phyloP scores from a whole-genome alignment of 1,284 basidiomycete species.

The Waitea zeae region DNA sequence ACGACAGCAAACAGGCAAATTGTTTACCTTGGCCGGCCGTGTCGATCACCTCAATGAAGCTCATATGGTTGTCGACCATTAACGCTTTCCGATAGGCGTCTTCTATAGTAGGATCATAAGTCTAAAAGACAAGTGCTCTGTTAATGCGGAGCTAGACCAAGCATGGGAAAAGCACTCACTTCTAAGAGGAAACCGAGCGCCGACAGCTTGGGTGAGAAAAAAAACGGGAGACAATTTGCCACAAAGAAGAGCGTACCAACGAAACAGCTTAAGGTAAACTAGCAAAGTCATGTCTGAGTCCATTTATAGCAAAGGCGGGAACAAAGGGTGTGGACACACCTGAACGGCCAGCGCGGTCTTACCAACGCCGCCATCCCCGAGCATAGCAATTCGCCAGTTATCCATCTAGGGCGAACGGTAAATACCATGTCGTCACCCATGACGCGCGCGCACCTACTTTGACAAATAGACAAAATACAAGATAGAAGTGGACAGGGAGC shows the following conservation, averaged over 20 bases:
- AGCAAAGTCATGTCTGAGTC: conserved; percentile 6
- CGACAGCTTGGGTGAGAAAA: conserved; percentile 6
- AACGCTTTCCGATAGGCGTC: conserved; percentile 89
- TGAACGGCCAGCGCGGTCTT: conserved; percentile 95
- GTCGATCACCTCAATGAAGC: conserved; percentile 86
- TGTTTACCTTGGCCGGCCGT: conserved; percentile 82
- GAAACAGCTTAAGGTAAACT: conserved; percentile 90
- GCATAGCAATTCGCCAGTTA: conserved; percentile 84
- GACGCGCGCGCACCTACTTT: too few species aligned
- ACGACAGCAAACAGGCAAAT: background rate
- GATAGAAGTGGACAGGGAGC: conserved; percentile 5
- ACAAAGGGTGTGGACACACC: conserved; percentile 31
- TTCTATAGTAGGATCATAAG: conserved; percentile 88
- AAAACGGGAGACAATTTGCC: conserved; percentile 6
- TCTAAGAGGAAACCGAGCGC: too few species aligned
- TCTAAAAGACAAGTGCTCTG: conserved; percentile 21
- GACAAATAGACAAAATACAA: conserved; percentile 7
- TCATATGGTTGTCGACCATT: conserved; percentile 83
- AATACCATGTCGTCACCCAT: too few species aligned
- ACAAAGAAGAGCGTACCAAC: conserved; percentile 39
- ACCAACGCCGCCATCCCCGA: conserved; percentile 95
- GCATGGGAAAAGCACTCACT: conserved; percentile 16
- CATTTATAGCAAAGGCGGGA: conserved; percentile 4
- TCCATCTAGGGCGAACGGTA: too few species aligned
- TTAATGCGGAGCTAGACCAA: conserved; percentile 5